Conservation (phyloP, 257 asterid genomes). For the Apocynum venetum region DNA sequence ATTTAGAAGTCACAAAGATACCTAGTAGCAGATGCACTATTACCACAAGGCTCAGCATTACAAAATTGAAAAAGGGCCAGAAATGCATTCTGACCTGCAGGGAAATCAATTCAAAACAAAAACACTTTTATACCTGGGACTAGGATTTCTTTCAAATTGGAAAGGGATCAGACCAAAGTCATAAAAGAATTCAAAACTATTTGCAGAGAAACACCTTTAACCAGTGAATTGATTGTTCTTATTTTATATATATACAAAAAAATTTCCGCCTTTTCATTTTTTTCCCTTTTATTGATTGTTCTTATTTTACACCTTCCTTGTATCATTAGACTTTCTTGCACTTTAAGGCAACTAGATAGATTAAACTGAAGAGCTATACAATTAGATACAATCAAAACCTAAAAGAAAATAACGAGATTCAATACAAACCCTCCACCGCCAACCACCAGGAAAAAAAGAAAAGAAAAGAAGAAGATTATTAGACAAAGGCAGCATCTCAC, state of each 20-base stretch:
- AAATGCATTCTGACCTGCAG: neutral
- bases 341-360: neutral
- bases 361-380: neutral
- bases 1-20: neutral
- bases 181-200: neutral
- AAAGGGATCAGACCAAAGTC: neutral
- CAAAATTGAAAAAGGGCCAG: neutral
- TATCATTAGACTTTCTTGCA: neutral
- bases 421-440: too few relatives aligned
- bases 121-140: neutral
- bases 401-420: neutral
- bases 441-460: neutral
- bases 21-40: neutral
- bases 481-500: conserved; percentile 39
- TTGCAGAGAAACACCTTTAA: neutral
- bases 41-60: neutral
- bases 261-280: neutral
- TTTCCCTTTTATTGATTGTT: neutral
- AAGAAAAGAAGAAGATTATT: neutral
- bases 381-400: neutral
- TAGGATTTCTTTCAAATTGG: neutral
- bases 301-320: neutral
- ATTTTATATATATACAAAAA: neutral
- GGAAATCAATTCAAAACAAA: neutral
- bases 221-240: neutral